Conservation (phyloP, 2,329 filamentous ascomycete genomes). For the Fusarium tuaranense region DNA sequence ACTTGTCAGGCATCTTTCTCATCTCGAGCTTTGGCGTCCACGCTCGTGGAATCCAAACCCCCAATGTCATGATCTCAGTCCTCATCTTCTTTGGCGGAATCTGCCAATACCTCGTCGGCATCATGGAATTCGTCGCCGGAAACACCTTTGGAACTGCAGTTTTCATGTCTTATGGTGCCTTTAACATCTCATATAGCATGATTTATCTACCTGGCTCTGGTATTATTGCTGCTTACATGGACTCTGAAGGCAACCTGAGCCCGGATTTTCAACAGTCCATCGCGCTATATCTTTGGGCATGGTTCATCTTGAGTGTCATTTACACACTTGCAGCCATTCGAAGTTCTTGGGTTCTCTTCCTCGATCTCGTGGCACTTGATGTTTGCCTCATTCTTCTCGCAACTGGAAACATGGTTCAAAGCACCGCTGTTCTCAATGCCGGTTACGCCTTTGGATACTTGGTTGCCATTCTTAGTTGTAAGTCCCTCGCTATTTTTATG, state of each 20-base stretch:
- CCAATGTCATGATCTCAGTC: constrained; percentile 30
- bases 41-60: constrained; percentile 23
- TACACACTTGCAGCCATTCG: constrained; percentile 12
- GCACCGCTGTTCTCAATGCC: constrained; percentile 2
- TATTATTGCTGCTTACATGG: constrained; percentile 25
- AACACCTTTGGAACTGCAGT: constrained; percentile 28
- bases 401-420: constrained; percentile 13
- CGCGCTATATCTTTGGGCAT: constrained; percentile 25
- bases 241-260: constrained; percentile 11
- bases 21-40: constrained; percentile 29
- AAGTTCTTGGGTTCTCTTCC: constrained; percentile 5
- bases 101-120: constrained; percentile 25
- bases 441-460: constrained; percentile 24
- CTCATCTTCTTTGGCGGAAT: constrained; percentile 29
- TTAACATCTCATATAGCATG: constrained; percentile 31
- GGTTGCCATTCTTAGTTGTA: constrained; percentile 19
- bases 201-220: constrained; percentile 25
- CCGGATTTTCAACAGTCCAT: constrained; percentile 24
- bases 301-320: constrained; percentile 28
- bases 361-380: constrained; percentile 7
- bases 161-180: constrained; percentile 29
- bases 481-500: background rate
- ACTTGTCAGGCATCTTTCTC: constrained; percentile 25
- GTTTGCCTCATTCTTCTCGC: constrained; percentile 17
- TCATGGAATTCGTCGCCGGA: constrained; percentile 29